phyloP scores from a whole-genome alignment of 371 early-diverging fungal species.

The Saksenaea oblongispora region DNA sequence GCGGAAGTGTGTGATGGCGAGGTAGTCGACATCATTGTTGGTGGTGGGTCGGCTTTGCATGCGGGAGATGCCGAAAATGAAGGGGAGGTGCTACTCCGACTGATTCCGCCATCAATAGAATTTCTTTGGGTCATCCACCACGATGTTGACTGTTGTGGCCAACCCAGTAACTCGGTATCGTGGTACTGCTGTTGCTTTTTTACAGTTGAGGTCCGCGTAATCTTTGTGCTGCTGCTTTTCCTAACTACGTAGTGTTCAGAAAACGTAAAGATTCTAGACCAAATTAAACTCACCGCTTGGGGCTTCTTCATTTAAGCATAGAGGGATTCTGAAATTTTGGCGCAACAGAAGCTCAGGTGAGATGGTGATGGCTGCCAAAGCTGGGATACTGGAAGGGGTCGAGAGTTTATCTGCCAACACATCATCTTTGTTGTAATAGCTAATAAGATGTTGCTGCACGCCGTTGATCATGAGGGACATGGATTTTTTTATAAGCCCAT shows the following conservation, averaged over 20 bases:
- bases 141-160: not conserved
- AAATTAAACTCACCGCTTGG: slow-evolving; percentile 12
- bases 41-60: not conserved
- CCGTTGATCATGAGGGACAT: slow-evolving; percentile 74
- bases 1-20: not conserved
- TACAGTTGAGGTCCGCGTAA: not conserved
- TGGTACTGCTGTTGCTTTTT: slow-evolving; percentile 1
- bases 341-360: slow-evolving; percentile 44
- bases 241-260: slow-evolving; percentile 3
- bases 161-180: not conserved
- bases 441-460: slow-evolving; percentile 75
- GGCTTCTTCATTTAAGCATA: slow-evolving; percentile 15
- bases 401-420: slow-evolving; percentile 46
- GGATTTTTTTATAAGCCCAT: slow-evolving; percentile 81
- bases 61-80: not conserved
- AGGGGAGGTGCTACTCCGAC: not conserved
- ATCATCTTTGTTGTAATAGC: slow-evolving; percentile 79
- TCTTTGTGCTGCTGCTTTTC: slow-evolving; percentile 1
- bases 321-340: slow-evolving; percentile 48
- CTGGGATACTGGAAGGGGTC: slow-evolving; percentile 48
- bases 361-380: slow-evolving; percentile 41
- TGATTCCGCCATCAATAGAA: not conserved
- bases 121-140: slow-evolving; percentile 1
- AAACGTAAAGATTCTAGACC: slow-evolving; percentile 3
- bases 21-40: not conserved